Evolutionary conservation across 345 rosid species (phyloP).

Genomic region (Rhizophora mangle): DNA sequence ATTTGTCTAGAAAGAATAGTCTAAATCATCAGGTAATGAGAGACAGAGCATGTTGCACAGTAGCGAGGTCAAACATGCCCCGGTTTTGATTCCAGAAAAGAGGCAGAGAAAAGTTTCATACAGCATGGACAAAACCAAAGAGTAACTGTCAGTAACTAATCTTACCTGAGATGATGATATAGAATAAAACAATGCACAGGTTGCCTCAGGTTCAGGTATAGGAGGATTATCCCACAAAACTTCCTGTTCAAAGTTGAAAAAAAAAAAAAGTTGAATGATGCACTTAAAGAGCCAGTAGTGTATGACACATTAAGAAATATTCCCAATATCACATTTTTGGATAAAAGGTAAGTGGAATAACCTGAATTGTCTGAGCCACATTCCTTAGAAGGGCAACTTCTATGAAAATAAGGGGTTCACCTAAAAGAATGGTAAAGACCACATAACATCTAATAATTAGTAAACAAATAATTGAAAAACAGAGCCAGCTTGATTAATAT

Average conservation of each 20-base stretch:
- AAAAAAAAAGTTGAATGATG: no score
- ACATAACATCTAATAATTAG: background rate
- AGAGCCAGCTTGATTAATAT: conserved; percentile 7
- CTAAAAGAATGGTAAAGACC: conserved; percentile 33
- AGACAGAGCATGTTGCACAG: background rate
- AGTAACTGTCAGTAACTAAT: background rate
- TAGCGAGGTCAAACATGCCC: background rate
- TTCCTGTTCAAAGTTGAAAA: conserved; percentile 51
- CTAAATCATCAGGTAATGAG: background rate
- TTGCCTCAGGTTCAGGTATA: conserved; percentile 63
- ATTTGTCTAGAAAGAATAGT: background rate
- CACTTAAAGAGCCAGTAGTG: no score
- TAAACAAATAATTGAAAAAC: conserved; percentile 4
- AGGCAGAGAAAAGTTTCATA: background rate
- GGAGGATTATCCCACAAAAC: conserved; percentile 96
- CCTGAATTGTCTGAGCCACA: conserved; percentile 84
- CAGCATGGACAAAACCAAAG: background rate
- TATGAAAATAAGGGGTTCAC: conserved; percentile 95
- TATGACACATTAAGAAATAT: no score
- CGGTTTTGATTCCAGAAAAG: background rate
- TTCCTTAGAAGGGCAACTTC: conserved; percentile 90
- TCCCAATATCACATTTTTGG: no score
- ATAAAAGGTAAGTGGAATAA: conserved; percentile 4
- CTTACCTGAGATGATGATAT: conserved; percentile 93
- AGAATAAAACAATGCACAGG: conserved; percentile 89